phyloP scores from a whole-genome alignment of 495 filamentous ascomycete genomes.

The Daldinia grandis region DNA sequence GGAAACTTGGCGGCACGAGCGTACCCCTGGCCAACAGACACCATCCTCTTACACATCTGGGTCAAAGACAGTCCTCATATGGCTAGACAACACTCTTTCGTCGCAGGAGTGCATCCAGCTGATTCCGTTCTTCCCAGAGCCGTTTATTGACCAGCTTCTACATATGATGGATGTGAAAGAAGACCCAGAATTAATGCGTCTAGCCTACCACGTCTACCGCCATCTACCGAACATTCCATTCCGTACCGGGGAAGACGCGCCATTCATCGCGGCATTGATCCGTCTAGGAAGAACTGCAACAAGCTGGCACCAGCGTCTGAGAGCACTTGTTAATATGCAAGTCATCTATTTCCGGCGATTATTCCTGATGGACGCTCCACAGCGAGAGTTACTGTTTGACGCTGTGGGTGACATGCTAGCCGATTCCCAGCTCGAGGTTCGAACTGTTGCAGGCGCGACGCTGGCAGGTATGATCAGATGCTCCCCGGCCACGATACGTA shows the following conservation, averaged over 20 bases:
- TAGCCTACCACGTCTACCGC: slow-evolving; percentile 97
- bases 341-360: slow-evolving; percentile 98
- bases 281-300: slow-evolving; percentile 84
- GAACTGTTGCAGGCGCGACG: slow-evolving; percentile 88
- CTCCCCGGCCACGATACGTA: slow-evolving; percentile 83
- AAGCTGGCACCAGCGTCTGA: slow-evolving; percentile 96
- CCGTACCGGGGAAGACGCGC: slow-evolving; percentile 80
- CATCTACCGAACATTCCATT: slow-evolving; percentile 97
- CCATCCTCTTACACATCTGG: slow-evolving; percentile 94
- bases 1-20: slow-evolving; percentile 85
- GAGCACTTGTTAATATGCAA: slow-evolving; percentile 99
- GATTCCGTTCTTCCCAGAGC: slow-evolving; percentile 86
- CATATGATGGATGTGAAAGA: slow-evolving; percentile 99
- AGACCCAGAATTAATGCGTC: slow-evolving; percentile 91
- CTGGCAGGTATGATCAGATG: slow-evolving; percentile 98
- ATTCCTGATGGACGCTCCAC: slow-evolving; percentile 81
- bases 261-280: slow-evolving; percentile 86
- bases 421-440: slow-evolving; percentile 92
- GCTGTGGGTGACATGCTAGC: slow-evolving; percentile 94
- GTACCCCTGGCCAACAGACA: slow-evolving; percentile 88
- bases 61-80: slow-evolving; percentile 93
- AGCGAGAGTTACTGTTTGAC: slow-evolving; percentile 83
- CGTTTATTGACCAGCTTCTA: slow-evolving; percentile 88
- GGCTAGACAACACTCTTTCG: slow-evolving; percentile 91
- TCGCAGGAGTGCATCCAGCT: slow-evolving; percentile 93